A percentile compares a stretch with the other conserved stretches of the same genome.
Evolutionary conservation across 495 filamentous ascomycete species (phyloP).

Genomic region (Penicillium coprophilum): DNA sequence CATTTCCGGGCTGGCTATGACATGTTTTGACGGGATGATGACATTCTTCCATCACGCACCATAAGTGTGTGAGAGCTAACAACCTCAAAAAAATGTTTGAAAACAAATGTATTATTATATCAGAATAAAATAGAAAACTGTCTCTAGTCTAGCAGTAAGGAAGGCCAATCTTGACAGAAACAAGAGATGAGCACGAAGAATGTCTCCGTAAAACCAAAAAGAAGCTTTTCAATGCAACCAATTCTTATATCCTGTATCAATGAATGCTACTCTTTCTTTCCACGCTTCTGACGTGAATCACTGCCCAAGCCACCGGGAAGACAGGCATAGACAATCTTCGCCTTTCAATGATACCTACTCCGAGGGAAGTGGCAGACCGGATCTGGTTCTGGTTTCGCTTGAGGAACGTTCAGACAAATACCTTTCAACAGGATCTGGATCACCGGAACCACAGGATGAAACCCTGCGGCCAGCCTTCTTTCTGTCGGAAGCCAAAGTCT

Average conservation of each 20-base stretch:
- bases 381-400: neutral
- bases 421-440: conserved; percentile 30
- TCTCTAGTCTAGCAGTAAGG: neutral
- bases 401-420: conserved; percentile 20
- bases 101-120: neutral
- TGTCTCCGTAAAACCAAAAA: neutral
- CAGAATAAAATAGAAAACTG: neutral
- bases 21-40: neutral
- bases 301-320: neutral
- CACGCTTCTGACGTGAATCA: neutral
- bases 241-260: neutral
- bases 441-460: conserved; percentile 33
- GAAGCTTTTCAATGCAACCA: neutral
- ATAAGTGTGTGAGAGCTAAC: neutral
- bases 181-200: neutral
- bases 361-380: neutral
- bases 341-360: neutral
- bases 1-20: neutral
- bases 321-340: neutral
- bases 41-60: neutral
- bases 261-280: neutral
- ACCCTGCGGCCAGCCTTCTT: conserved; percentile 28
- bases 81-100: neutral
- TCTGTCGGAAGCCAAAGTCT: conserved; percentile 28
- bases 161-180: neutral